These are phyloP conservation scores for Rhododendron kiyosumense DNA, from an alignment of 148 eudicot species.

Conservation along the genomic window DNA sequence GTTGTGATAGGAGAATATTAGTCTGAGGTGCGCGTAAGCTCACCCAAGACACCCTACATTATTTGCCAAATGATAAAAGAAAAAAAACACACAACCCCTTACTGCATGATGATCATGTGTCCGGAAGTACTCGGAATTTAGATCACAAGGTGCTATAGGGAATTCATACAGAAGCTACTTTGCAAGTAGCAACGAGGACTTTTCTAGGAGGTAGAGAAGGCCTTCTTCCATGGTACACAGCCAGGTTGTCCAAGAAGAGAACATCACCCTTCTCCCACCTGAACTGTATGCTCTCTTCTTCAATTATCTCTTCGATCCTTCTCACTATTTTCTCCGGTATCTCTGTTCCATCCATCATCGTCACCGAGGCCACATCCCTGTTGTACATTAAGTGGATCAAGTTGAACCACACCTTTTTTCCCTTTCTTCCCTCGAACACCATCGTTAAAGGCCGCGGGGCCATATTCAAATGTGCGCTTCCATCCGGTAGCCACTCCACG, in stretches of 20 bases:
- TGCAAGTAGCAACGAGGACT: slow-evolving; percentile 39
- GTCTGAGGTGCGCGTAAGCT: too few species aligned
- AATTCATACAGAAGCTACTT: background rate
- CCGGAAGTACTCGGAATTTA: background rate
- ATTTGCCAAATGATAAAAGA: too few species aligned
- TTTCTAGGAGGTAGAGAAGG: slow-evolving; percentile 43
- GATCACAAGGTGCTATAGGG: background rate
- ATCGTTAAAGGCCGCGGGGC: slow-evolving; percentile 26
- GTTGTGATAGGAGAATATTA: too few species aligned
- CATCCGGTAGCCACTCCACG: slow-evolving; percentile 42
- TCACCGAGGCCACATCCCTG: slow-evolving; percentile 32
- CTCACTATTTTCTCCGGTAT: slow-evolving; percentile 30
- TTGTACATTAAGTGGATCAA: slow-evolving; percentile 40
- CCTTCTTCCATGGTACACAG: slow-evolving; percentile 46
- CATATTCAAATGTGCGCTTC: slow-evolving; percentile 30
- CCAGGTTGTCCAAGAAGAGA: slow-evolving; percentile 39
- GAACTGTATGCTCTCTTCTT: slow-evolving; percentile 51
- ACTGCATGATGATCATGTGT: background rate
- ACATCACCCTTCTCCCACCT: slow-evolving; percentile 51
- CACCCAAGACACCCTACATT: too few species aligned
- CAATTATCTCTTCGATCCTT: slow-evolving; percentile 41
- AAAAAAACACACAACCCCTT: background rate
- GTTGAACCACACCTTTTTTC: slow-evolving; percentile 54
- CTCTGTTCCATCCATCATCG: slow-evolving; percentile 40
- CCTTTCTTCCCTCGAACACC: slow-evolving; percentile 25